Evolutionary conservation across 495 filamentous ascomycete species (phyloP).

Genomic region (Hypoxylon cercidicola): DNA sequence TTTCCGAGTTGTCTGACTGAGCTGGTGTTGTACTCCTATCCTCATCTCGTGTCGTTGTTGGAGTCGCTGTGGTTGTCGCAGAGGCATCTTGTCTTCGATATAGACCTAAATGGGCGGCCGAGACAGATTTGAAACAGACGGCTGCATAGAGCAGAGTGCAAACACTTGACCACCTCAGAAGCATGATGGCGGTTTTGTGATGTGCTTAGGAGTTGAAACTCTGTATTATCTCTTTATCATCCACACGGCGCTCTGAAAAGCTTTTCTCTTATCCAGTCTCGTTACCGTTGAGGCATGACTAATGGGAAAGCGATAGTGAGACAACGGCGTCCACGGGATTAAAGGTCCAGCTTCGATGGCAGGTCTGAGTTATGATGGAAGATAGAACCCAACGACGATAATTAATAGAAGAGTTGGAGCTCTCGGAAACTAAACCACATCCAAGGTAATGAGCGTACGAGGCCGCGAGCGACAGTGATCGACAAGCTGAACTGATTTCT

Average conservation of each 20-base stretch:
- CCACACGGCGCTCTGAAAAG: conserved; percentile 21
- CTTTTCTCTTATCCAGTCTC: conserved; percentile 23
- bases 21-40: conserved; percentile 16
- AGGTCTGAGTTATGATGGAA: neutral
- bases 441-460: conserved; percentile 8
- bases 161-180: conserved; percentile 28
- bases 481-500: conserved; percentile 18
- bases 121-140: conserved; percentile 33
- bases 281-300: conserved; percentile 28
- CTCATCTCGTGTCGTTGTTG: conserved; percentile 31
- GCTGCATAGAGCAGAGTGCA: conserved; percentile 47
- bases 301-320: conserved; percentile 6
- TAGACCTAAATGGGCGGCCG: conserved; percentile 18
- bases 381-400: conserved; percentile 7
- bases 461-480: conserved; percentile 27
- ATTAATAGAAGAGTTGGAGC: neutral
- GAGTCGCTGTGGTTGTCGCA: conserved; percentile 26
- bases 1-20: conserved; percentile 21
- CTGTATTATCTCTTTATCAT: conserved; percentile 23
- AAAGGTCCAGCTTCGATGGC: too few species aligned
- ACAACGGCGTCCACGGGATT: conserved; percentile 1
- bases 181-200: conserved; percentile 22
- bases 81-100: conserved; percentile 44
- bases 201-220: neutral
- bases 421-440: neutral